Percentiles rank a stretch among this genome's conserved stretches.
These are phyloP conservation scores for Boletus barrowsii DNA, from an alignment of 768 basidiomycete genomes.

Conservation along the genomic window DNA sequence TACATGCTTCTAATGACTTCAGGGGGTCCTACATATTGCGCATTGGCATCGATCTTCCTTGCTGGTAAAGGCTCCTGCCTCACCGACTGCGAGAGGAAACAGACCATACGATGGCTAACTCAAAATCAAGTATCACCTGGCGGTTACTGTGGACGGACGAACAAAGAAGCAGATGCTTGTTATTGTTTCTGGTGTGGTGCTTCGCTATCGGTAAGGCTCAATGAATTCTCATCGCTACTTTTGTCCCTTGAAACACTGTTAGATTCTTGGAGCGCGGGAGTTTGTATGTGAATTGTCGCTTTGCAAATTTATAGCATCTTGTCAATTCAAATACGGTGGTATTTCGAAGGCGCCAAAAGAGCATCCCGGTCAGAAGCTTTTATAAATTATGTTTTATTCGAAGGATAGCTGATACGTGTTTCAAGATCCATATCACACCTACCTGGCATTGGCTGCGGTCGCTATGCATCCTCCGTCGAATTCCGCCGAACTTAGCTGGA, in stretches of 20 bases:
- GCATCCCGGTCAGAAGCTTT: constrained; percentile 56
- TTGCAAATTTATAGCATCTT: constrained; percentile 60
- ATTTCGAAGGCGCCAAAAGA: constrained; percentile 83
- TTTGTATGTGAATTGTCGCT: constrained; percentile 59
- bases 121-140: constrained; percentile 64
- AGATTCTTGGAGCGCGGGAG: constrained; percentile 68
- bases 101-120: constrained; percentile 74
- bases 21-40: constrained; percentile 96
- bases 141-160: constrained; percentile 86
- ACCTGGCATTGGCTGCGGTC: constrained; percentile 80
- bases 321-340: constrained; percentile 89
- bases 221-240: not conserved
- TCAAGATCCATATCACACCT: constrained; percentile 93
- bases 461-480: constrained; percentile 56
- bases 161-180: constrained; percentile 87
- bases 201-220: constrained; percentile 58
- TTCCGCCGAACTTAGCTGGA: constrained; percentile 44
- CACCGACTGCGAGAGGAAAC: constrained; percentile 40
- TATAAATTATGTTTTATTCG: not conserved
- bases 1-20: not conserved
- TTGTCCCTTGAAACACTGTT: not conserved
- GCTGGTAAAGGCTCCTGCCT: constrained; percentile 24
- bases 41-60: constrained; percentile 72
- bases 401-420: constrained; percentile 10
- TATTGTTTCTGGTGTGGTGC: constrained; percentile 97